Conservation (phyloP, 2,329 filamentous ascomycete genomes). For the Leptographium lundbergii region DNA sequence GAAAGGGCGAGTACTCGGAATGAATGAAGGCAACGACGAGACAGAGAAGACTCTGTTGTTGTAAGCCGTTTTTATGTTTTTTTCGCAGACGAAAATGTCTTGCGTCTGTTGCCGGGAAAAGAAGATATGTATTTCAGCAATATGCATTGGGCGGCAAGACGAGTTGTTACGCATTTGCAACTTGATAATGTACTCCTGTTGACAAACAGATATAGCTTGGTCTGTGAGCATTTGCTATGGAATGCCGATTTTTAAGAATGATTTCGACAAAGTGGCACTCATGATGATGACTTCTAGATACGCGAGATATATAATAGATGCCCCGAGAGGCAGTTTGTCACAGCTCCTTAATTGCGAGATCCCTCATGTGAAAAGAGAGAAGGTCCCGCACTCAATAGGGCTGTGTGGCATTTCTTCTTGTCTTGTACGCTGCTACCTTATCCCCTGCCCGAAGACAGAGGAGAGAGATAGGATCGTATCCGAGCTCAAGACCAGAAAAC, state of each 20-base stretch:
- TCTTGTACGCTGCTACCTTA: slow-evolving; percentile 18
- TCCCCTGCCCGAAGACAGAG: neutral
- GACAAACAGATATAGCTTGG: neutral
- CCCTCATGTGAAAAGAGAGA: slow-evolving; percentile 20
- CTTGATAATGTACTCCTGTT: neutral
- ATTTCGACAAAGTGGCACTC: neutral
- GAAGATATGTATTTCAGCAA: neutral
- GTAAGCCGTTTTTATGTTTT: neutral
- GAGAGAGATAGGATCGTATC: slow-evolving; percentile 14
- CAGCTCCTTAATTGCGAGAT: slow-evolving; percentile 28
- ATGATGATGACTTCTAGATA: neutral
- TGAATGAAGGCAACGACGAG: neutral
- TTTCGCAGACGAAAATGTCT: neutral
- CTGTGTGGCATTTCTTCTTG: slow-evolving; percentile 21
- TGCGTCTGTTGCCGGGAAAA: neutral
- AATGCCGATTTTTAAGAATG: too few relatives aligned
- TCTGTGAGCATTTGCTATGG: neutral
- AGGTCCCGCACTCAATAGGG: slow-evolving; percentile 28
- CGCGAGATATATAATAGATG: neutral
- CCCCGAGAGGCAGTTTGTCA: slow-evolving; percentile 15
- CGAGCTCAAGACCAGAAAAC: slow-evolving; percentile 24
- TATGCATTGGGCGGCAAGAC: neutral
- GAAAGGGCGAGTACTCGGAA: neutral
- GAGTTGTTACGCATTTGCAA: neutral
- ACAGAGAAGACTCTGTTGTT: neutral